Percentiles rank a stretch among this genome's conserved stretches.
Conservation (phyloP, 371 early-diverging fungal species). For the Saksenaea vasiformis region DNA sequence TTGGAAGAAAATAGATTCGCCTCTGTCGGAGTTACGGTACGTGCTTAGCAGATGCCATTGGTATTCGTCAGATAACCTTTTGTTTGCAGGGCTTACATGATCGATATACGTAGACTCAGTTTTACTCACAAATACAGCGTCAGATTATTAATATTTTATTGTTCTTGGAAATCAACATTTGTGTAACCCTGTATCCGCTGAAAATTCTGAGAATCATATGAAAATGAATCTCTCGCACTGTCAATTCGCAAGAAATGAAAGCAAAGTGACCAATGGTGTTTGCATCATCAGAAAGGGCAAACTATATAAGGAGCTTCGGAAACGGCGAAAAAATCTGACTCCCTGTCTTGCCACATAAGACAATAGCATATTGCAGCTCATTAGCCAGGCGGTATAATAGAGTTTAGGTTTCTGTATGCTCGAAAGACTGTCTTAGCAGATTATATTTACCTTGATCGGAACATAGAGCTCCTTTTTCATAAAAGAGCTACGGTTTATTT, state of each 20-base stretch:
- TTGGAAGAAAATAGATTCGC: neutral
- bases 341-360: neutral
- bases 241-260: neutral
- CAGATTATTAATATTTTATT: neutral
- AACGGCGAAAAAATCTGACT: neutral
- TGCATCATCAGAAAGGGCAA: neutral
- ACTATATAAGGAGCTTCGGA: neutral
- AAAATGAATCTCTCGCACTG: neutral
- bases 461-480: too few relatives aligned
- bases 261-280: neutral
- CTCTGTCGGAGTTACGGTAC: too few relatives aligned
- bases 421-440: neutral
- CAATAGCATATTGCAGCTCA: neutral
- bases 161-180: neutral
- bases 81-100: too few relatives aligned
- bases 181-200: neutral
- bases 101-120: too few relatives aligned
- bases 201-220: neutral
- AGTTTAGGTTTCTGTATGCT: neutral
- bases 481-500: too few relatives aligned
- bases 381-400: neutral
- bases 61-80: too few relatives aligned
- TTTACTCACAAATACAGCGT: too few relatives aligned
- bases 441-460: neutral
- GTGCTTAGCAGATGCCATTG: too few relatives aligned